These are phyloP conservation scores for Penicillium cataractarum DNA, from an alignment of 495 filamentous ascomycete species.

Conservation along the genomic window DNA sequence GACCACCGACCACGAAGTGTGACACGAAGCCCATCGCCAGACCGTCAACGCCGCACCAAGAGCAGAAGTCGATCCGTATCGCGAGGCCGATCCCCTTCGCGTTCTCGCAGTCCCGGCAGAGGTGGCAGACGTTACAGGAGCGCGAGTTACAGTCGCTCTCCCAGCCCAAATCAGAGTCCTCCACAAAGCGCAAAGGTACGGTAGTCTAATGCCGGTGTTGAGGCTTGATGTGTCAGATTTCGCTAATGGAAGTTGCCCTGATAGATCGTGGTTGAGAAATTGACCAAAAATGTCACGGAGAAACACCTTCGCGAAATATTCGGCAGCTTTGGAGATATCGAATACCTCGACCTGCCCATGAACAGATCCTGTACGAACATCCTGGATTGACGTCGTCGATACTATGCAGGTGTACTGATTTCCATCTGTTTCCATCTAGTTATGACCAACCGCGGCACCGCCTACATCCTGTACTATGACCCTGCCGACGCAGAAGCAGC, in stretches of 20 bases:
- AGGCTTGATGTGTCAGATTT: not conserved
- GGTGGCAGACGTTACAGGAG: slow-evolving; percentile 42
- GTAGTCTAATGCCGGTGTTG: not conserved
- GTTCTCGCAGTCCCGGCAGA: slow-evolving; percentile 46
- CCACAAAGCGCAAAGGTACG: slow-evolving; percentile 63
- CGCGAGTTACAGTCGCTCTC: slow-evolving; percentile 53
- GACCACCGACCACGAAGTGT: slow-evolving; percentile 37
- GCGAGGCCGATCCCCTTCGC: slow-evolving; percentile 26
- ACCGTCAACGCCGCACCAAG: slow-evolving; percentile 27
- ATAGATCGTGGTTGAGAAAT: slow-evolving; percentile 92
- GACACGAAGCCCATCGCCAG: slow-evolving; percentile 42
- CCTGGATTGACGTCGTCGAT: not conserved
- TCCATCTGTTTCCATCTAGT: slow-evolving; percentile 49
- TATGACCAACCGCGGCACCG: slow-evolving; percentile 88
- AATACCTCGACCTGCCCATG: slow-evolving; percentile 84
- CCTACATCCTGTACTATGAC: slow-evolving; percentile 84
- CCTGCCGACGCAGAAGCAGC: slow-evolving; percentile 82
- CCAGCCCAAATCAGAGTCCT: slow-evolving; percentile 43
- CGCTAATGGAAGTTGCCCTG: not conserved
- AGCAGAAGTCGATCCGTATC: slow-evolving; percentile 45
- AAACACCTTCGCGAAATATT: slow-evolving; percentile 91
- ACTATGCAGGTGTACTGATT: not conserved
- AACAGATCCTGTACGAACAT: slow-evolving; percentile 76
- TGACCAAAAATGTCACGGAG: slow-evolving; percentile 94
- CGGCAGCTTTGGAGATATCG: slow-evolving; percentile 81